phyloP scores from a whole-genome alignment of 495 filamentous ascomycete species.

The Aspergillus saccharolyticus region DNA sequence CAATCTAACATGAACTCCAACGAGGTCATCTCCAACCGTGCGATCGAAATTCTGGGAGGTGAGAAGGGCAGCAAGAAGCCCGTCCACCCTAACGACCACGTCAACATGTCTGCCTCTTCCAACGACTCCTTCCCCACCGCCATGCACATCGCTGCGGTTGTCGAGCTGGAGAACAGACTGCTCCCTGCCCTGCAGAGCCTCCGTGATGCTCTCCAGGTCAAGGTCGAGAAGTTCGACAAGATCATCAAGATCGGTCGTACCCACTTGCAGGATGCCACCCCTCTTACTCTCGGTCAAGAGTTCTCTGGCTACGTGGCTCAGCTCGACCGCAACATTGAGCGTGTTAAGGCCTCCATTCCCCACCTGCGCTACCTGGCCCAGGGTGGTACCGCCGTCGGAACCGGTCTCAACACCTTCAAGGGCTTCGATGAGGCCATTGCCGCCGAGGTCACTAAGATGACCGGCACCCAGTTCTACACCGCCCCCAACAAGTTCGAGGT shows the following conservation, averaged over 20 bases:
- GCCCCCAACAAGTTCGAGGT: slow-evolving; percentile 99
- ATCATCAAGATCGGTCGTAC: slow-evolving; percentile 99
- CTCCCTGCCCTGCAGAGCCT: slow-evolving; percentile 78
- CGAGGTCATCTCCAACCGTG: slow-evolving; percentile 98
- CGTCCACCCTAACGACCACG: slow-evolving; percentile 98
- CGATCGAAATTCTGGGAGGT: slow-evolving; percentile 95
- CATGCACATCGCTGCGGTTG: slow-evolving; percentile 97
- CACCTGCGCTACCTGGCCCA: slow-evolving; percentile 85
- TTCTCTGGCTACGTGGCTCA: slow-evolving; percentile 98
- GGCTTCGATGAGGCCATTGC: slow-evolving; percentile 94
- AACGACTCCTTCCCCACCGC: slow-evolving; percentile 99
- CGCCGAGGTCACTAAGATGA: slow-evolving; percentile 83
- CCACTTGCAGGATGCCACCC: slow-evolving; percentile 95
- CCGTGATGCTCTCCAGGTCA: slow-evolving; percentile 75
- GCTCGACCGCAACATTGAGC: slow-evolving; percentile 82
- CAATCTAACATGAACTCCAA: slow-evolving; percentile 99
- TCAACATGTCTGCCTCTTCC: slow-evolving; percentile 97
- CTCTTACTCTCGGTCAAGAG: slow-evolving; percentile 92
- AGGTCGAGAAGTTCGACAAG: slow-evolving; percentile 81
- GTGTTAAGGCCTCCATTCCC: slow-evolving; percentile 76
- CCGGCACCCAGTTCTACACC: slow-evolving; percentile 87
- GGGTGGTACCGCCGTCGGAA: slow-evolving; percentile 95
- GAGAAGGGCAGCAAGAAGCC: slow-evolving; percentile 94
- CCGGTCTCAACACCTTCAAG: slow-evolving; percentile 93
- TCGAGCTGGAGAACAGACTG: slow-evolving; percentile 84